Conservation (phyloP, 192 early-diverging fungal species). For the Podila epigama region DNA sequence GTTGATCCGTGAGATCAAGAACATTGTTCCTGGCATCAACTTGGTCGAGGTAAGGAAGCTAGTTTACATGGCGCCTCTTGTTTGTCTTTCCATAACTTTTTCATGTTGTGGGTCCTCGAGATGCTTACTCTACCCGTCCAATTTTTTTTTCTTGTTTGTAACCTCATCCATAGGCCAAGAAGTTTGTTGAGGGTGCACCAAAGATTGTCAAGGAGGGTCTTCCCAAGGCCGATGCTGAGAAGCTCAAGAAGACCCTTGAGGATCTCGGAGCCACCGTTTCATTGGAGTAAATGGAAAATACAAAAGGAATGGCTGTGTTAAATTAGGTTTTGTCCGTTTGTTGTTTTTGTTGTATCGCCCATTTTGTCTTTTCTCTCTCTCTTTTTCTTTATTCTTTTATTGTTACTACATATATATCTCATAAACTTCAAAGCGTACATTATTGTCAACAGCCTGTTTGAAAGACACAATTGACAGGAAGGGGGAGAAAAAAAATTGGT, state of each 20-base stretch:
- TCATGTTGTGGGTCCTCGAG: too few species aligned
- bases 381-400: background rate
- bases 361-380: background rate
- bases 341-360: background rate
- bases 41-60: constrained; percentile 78
- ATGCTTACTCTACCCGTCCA: background rate
- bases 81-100: too few species aligned
- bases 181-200: constrained; percentile 97
- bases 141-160: background rate
- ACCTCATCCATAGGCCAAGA: constrained; percentile 82
- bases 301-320: background rate
- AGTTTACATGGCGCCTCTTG: background rate
- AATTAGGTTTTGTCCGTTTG: background rate
- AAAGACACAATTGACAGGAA: background rate
- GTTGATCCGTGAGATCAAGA: constrained; percentile 98
- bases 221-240: constrained; percentile 96
- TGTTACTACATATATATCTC: background rate
- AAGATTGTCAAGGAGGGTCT: constrained; percentile 93
- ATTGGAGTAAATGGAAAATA: constrained; percentile 76
- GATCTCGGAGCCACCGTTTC: constrained; percentile 91
- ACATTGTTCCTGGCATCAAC: constrained; percentile 90
- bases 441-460: background rate
- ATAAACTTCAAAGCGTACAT: background rate
- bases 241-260: constrained; percentile 95
- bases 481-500: background rate